Evolutionary conservation across 2,329 filamentous ascomycete species (phyloP).

Genomic region (Graphilbum fragrans): DNA sequence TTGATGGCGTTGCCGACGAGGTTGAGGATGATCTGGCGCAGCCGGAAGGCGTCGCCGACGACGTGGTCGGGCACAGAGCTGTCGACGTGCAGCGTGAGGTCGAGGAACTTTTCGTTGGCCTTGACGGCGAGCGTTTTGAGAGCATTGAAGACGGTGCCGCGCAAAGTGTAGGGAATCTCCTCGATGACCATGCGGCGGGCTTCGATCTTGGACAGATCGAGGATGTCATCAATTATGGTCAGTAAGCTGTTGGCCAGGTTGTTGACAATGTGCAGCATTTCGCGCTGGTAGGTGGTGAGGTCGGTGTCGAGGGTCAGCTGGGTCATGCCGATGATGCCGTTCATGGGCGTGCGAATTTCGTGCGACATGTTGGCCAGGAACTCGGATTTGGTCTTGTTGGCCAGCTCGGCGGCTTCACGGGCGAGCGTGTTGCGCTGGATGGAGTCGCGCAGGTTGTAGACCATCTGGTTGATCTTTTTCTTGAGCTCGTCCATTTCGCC

Average conservation of each 20-base stretch:
- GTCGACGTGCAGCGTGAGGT: slow-evolving; percentile 87
- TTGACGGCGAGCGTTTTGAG: slow-evolving; percentile 95
- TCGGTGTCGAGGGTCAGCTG: slow-evolving; percentile 92
- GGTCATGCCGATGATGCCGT: slow-evolving; percentile 97
- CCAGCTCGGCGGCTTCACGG: slow-evolving; percentile 81
- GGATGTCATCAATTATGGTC: slow-evolving; percentile 85
- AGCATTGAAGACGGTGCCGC: slow-evolving; percentile 92
- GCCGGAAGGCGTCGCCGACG: slow-evolving; percentile 88
- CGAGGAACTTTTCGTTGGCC: slow-evolving; percentile 89
- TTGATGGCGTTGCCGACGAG: slow-evolving; percentile 98
- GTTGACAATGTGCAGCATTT: slow-evolving; percentile 98
- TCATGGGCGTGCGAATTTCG: slow-evolving; percentile 95
- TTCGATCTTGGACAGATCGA: slow-evolving; percentile 73
- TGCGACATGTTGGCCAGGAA: slow-evolving; percentile 99
- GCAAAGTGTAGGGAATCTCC: slow-evolving; percentile 89
- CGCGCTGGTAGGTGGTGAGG: slow-evolving; percentile 85
- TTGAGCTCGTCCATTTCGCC: slow-evolving; percentile 99
- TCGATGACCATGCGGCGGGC: slow-evolving; percentile 97
- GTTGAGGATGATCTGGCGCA: slow-evolving; percentile 94
- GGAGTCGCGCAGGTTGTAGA: slow-evolving; percentile 86
- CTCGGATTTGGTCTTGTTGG: slow-evolving; percentile 96
- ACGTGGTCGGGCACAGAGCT: slow-evolving; percentile 90
- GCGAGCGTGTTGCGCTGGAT: slow-evolving; percentile 95
- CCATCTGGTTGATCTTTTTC: slow-evolving; percentile 99
- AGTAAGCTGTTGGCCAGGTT: slow-evolving; percentile 90